phyloP scores from a whole-genome alignment of 164 flowering plant species.

The Vitis cinerea region DNA sequence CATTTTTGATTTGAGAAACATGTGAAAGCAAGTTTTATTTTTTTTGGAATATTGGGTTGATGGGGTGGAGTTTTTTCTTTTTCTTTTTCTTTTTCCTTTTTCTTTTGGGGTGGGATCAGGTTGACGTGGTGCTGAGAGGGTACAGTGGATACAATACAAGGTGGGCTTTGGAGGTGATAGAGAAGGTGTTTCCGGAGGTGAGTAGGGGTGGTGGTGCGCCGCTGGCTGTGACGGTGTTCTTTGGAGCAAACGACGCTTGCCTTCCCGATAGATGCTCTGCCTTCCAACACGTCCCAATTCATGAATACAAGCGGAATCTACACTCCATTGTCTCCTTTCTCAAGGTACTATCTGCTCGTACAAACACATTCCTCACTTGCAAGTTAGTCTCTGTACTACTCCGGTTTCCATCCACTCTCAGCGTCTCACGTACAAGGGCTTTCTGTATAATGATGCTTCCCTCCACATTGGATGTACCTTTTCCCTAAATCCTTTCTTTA shows the following conservation, averaged over 20 bases:
- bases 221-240: conserved; percentile 70
- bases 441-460: too few species aligned
- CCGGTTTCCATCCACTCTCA: too few species aligned
- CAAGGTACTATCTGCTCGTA: conserved; percentile 37
- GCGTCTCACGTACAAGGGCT: too few species aligned
- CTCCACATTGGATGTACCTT: too few species aligned
- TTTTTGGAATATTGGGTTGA: not conserved
- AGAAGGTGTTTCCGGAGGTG: conserved; percentile 45
- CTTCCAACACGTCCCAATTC: conserved; percentile 74
- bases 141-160: conserved; percentile 87
- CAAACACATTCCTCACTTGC: not conserved
- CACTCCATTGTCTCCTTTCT: conserved; percentile 44
- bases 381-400: too few species aligned
- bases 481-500: too few species aligned
- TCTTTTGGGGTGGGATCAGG: conserved; percentile 29
- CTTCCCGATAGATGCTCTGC: conserved; percentile 59
- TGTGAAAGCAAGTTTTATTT: not conserved
- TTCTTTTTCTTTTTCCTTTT: conserved; percentile 1
- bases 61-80: not conserved
- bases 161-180: conserved; percentile 61
- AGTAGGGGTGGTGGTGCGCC: conserved; percentile 27
- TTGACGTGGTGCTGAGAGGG: conserved; percentile 76
- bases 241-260: conserved; percentile 84
- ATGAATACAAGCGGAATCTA: conserved; percentile 72
- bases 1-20: not conserved